Evolutionary conservation across 352 stramenopile species (phyloP), one percentile per base, ranked within the genome.

Genomic region (Phytophthora crassamura): DNA sequence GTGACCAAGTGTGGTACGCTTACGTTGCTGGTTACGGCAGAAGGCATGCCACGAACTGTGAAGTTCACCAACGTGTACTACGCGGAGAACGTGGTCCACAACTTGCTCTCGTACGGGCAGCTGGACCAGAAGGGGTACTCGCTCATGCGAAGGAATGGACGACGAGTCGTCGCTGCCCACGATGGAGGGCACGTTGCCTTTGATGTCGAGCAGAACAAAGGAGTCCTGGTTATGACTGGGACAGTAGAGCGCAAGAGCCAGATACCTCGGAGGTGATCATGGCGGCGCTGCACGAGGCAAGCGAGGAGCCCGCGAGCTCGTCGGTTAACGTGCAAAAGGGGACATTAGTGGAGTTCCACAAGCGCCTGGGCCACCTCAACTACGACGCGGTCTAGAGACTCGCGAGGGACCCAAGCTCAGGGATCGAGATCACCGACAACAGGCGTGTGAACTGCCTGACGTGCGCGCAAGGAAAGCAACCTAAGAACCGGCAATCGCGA

Each of bases 21-120:
- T 0, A 36, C 14, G 4, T 14, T 51, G 9, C 10, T 5, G 0
- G 28, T 51, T 0, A 51, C 5, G 0, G 48, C 33, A 4, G 0
- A 4, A 9, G 33, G 48, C 0, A n/a, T 5, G 1, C n/a, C 8
- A 1, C 7, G 14, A 2, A 38, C 28, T 0, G 22, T 51, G 43
- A 34, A 36, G 43, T 14, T 51, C 12, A 34, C 28, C 20, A n/a
- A 56, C n/a, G 48, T 56, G 7, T 45, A 56, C 18, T 56, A 40
- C 34, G 48, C 34, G 2, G 16, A 32, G 16, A 14, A 25, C 48
- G 16, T 43, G 32, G 48, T 35, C 3, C 48, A 45, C 20, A 56
- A 56, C 34, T 6, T 56, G 9, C 42, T 56, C 10, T 56, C 48
- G 8, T 56, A 45, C 20, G 48, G 33, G 7, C 5, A 16, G 18